phyloP scores from a whole-genome alignment of 2,329 filamentous ascomycete species.

The Amesomyces nigricolor region DNA sequence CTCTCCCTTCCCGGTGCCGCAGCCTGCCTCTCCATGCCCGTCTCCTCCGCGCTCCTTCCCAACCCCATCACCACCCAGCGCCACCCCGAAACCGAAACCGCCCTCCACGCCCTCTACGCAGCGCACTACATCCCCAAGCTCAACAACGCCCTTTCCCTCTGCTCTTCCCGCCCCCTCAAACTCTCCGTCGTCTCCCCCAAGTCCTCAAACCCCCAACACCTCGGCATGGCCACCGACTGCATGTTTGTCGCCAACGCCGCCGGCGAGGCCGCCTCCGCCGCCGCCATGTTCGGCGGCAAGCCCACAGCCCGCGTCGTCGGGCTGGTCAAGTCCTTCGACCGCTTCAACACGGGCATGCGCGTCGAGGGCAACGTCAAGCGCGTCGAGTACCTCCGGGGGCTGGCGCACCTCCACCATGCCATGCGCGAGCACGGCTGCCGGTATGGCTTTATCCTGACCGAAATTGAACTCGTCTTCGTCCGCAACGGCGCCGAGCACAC shows the following conservation, averaged over 20 bases:
- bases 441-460: constrained; percentile 94
- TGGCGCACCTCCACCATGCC: constrained; percentile 78
- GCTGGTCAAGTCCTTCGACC: constrained; percentile 85
- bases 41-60: constrained; percentile 58
- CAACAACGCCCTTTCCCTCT: constrained; percentile 75
- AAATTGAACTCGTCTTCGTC: constrained; percentile 89
- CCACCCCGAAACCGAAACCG: constrained; percentile 71
- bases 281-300: constrained; percentile 45
- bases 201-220: constrained; percentile 36
- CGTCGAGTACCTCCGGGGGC: constrained; percentile 81
- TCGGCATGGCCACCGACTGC: constrained; percentile 28
- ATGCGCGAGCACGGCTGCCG: constrained; percentile 93
- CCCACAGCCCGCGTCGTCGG: constrained; percentile 47
- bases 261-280: constrained; percentile 51
- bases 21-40: constrained; percentile 63
- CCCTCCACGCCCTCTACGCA: constrained; percentile 69
- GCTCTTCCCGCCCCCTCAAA: constrained; percentile 59
- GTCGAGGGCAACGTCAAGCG: constrained; percentile 77
- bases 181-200: constrained; percentile 40
- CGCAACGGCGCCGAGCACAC: constrained; percentile 67
- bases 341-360: constrained; percentile 94
- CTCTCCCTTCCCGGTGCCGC: constrained; percentile 66
- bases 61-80: constrained; percentile 52
- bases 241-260: constrained; percentile 61
- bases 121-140: constrained; percentile 79